These are phyloP conservation scores for Talaromyces sp. DNA, from an alignment of 2,329 filamentous ascomycete genomes.

Conservation along the genomic window DNA sequence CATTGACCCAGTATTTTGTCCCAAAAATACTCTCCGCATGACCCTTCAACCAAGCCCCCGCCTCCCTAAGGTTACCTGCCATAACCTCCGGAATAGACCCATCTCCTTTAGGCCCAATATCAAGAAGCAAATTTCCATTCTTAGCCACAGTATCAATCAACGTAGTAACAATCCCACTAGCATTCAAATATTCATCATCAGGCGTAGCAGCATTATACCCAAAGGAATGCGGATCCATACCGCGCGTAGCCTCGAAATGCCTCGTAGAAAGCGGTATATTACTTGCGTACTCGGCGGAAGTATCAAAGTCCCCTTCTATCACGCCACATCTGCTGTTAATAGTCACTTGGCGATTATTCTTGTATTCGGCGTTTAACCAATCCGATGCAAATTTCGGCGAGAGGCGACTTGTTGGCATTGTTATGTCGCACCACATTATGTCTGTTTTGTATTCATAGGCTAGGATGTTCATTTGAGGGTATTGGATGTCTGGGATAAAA, in stretches of 20 bases:
- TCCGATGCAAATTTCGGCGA: slow-evolving; percentile 46
- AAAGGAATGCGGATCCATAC: slow-evolving; percentile 64
- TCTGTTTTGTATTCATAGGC: slow-evolving; percentile 45
- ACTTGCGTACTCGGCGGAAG: slow-evolving; percentile 61
- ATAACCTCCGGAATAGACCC: slow-evolving; percentile 57
- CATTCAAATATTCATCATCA: slow-evolving; percentile 55
- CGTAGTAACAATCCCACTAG: slow-evolving; percentile 49
- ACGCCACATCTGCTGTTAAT: slow-evolving; percentile 63
- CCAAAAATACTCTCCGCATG: slow-evolving; percentile 61
- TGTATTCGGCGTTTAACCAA: slow-evolving; percentile 48
- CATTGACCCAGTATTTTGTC: slow-evolving; percentile 59
- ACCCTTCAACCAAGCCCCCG: slow-evolving; percentile 57
- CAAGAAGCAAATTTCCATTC: slow-evolving; percentile 60
- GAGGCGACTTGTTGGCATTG: slow-evolving; percentile 41
- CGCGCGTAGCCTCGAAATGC: slow-evolving; percentile 64
- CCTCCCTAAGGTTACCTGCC: slow-evolving; percentile 51
- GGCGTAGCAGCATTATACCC: slow-evolving; percentile 62
- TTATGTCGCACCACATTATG: slow-evolving; percentile 54
- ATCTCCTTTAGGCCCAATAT: slow-evolving; percentile 60
- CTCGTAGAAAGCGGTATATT: slow-evolving; percentile 54
- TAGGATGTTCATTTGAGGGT: slow-evolving; percentile 50
- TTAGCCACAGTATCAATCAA: slow-evolving; percentile 59
- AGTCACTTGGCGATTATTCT: slow-evolving; percentile 52
- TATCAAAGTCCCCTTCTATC: slow-evolving; percentile 59
- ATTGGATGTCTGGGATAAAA: slow-evolving; percentile 45